Percentiles rank a stretch among this genome's conserved stretches.
Conservation (phyloP, 129 eudicot species). For the Logfia minima region DNA sequence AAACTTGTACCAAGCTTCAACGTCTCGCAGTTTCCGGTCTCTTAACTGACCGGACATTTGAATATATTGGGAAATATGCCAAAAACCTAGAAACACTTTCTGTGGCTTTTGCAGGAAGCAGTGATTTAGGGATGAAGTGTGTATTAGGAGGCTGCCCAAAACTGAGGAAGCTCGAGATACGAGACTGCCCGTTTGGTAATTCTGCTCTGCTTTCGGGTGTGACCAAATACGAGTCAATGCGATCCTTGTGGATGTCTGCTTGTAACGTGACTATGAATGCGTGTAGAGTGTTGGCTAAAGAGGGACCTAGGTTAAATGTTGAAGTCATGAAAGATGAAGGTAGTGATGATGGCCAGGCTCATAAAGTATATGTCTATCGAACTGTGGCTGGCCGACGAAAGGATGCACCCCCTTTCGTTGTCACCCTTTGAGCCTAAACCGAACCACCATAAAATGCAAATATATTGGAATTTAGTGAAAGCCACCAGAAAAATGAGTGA, state of each 20-base stretch:
- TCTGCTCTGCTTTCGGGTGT: conserved; percentile 55
- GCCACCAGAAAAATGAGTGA: too few species aligned
- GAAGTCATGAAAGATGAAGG: conserved; percentile 64
- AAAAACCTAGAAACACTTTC: conserved; percentile 80
- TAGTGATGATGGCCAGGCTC: conserved; percentile 44
- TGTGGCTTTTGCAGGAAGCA: conserved; percentile 80
- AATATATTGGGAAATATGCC: conserved; percentile 72
- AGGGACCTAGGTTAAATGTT: conserved; percentile 60
- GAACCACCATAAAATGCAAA: not conserved
- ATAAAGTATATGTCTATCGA: conserved; percentile 65
- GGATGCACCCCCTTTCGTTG: conserved; percentile 74
- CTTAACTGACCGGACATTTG: conserved; percentile 63
- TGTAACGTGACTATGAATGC: conserved; percentile 65
- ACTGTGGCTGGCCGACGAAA: conserved; percentile 68
- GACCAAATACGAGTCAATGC: conserved; percentile 65
- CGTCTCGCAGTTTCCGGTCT: conserved; percentile 75
- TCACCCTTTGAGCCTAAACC: conserved; percentile 40
- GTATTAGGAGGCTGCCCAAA: conserved; percentile 61
- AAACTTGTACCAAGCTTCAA: conserved; percentile 60
- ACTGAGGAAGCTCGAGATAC: conserved; percentile 68
- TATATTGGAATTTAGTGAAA: too few species aligned
- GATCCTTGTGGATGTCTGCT: conserved; percentile 84
- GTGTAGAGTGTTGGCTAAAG: conserved; percentile 51
- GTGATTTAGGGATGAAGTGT: conserved; percentile 61
- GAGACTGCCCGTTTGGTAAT: conserved; percentile 80